Evolutionary conservation across 2,329 filamentous ascomycete genomes (phyloP), one percentile per base, ranked within the genome.

Genomic region (Piedraia hortae): DNA sequence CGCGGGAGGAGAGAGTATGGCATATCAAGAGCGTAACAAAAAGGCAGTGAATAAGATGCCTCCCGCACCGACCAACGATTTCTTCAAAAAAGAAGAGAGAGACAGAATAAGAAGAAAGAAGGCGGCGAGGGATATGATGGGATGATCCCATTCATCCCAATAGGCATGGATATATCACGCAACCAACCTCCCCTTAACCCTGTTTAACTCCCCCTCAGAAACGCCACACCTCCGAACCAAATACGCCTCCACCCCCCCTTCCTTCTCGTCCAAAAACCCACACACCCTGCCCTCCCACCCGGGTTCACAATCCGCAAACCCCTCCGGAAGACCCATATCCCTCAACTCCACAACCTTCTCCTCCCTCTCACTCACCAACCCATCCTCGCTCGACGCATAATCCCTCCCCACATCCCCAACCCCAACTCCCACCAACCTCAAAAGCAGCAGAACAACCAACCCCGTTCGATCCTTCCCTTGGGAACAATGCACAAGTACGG

Each of bases 1-100:
- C 25, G 77, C 73, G 24, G 85, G 85, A 26, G 85, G 80, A 1
- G 74, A 89, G 41, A 75, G 88, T 41, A 93, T 97, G 85, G 80
- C 82, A n/a, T 93, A 56, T 29, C 44, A 53, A 26, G 53, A 57
- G 39, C 51, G 43, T 38, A 35, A 35, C 15, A 33, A 31, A 16
- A 47, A 44, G 24, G 10, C 14, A 11, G 39, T 40, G 22, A 55
- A 55, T 28, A 53, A 52, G 34, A 45, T 50, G 21, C 34, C 53
- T 18, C 50, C 47, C 30, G 39, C 39, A 30, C 45, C 47, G 30
- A 39, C 46, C 23, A 53, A 48, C 28, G 31, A 39, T 2, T 54
- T 54, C 29, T 45, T 55, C 26, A 44, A 44, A 30, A 50, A 51
- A 31, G 35, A 54, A 20, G 34, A 38, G 12, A 34, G 41, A 26